Evolutionary conservation across 352 stramenopile species (phyloP), one percentile per base, ranked within the genome.

Genomic region (Phytopythium oedochilum): DNA sequence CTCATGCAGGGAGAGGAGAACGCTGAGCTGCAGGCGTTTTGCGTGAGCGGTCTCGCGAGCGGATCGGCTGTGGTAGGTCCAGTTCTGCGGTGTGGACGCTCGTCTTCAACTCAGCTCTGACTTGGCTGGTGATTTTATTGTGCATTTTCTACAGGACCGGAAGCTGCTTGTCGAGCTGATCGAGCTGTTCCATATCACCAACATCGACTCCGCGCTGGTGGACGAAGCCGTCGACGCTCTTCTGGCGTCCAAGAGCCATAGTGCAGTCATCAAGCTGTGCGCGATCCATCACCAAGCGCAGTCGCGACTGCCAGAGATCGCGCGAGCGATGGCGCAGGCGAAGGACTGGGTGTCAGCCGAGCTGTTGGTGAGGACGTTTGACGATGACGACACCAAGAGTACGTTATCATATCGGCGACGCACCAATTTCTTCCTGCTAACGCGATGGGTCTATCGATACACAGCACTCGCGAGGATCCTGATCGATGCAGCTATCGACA

Each of bases 261-360:
- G 70, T 28, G 70, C 74, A 7, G 42, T 84, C 14, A 79, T 89
- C 35, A 78, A 79, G 42, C 53, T 89, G 23, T 73, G 65, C 20
- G 45, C 51, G 18, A 71, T 64, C 0, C 84, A 77, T 54, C 34
- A 25, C 8, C 38, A 55, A 1, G 29, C 80, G 12, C 45, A 64
- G 5, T 85, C 70, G 72, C 55, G 67, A 5, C 72, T 76, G 25
- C 54, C 58, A 2, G 35, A 20, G 0, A 73, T 84, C 29, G 65
- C 80, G 18, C 42, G 44, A 12, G 53, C 43, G 18, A 78, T 86
- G 64, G 67, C 76, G 12, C 57, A 63, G 35, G 59, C 62, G 5
- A 89, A 86, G 48, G 76, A 89, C 49, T 89, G 78, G 78, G 66
- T 65, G 1, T 81, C 74, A 2, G 74, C 78, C 10, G 78, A 87